Evolutionary conservation across 2,329 filamentous ascomycete species (phyloP).

Genomic region (Botrytis porri): DNA sequence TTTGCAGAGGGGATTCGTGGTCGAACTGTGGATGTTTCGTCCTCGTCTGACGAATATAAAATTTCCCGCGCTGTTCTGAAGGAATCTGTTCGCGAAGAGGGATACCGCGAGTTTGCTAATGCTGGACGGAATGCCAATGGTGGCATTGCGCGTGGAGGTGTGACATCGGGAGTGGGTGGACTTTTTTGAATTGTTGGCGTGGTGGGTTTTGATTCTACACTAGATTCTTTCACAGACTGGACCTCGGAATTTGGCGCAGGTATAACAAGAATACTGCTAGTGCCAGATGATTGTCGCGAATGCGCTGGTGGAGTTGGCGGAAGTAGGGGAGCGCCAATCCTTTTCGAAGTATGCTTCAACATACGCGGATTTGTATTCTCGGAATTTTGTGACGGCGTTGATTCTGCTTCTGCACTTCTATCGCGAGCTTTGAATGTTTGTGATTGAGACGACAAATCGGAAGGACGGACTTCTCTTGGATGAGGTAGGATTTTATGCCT

Average conservation of each 20-base stretch:
- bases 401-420: conserved; percentile 31
- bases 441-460: conserved; percentile 26
- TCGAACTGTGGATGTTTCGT: conserved; percentile 47
- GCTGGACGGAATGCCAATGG: conserved; percentile 47
- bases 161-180: conserved; percentile 73
- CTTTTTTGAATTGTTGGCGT: conserved; percentile 65
- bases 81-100: conserved; percentile 53
- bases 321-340: conserved; percentile 36
- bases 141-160: conserved; percentile 58
- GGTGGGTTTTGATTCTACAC: conserved; percentile 42
- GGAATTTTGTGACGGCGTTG: conserved; percentile 31
- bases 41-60: conserved; percentile 56
- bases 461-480: conserved; percentile 31
- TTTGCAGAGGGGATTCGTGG: conserved; percentile 32
- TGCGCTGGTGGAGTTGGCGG: conserved; percentile 64
- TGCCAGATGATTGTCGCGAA: conserved; percentile 56
- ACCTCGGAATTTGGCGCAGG: conserved; percentile 28
- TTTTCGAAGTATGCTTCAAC: conserved; percentile 37
- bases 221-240: conserved; percentile 22
- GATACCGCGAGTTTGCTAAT: conserved; percentile 45
- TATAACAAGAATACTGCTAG: conserved; percentile 23
- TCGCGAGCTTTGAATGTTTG: conserved; percentile 29
- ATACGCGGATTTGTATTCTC: conserved; percentile 36
- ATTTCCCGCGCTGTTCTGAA: conserved; percentile 70
- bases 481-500: conserved; percentile 38